These are phyloP conservation scores for Boletus insuetus DNA, from an alignment of 768 basidiomycete genomes.

Conservation along the genomic window DNA sequence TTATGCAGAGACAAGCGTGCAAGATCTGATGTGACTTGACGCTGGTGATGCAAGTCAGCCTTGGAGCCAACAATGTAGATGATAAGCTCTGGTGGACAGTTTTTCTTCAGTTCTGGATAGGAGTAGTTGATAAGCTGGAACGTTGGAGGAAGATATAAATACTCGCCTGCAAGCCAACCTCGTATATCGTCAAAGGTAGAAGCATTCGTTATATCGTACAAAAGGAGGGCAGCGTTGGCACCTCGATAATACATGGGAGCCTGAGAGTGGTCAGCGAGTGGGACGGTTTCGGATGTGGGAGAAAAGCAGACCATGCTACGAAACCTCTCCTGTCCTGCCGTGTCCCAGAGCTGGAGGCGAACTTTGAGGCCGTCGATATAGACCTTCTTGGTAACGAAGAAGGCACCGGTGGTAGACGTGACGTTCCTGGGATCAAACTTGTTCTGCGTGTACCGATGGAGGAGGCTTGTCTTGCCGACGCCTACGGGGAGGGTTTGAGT, in stretches of 20 bases:
- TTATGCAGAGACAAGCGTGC: slow-evolving; percentile 81
- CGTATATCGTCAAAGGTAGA: slow-evolving; percentile 87
- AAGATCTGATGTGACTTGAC: slow-evolving; percentile 77
- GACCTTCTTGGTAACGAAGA: slow-evolving; percentile 93
- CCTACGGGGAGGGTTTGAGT: slow-evolving; percentile 42
- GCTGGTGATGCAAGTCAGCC: slow-evolving; percentile 69
- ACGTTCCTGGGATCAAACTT: slow-evolving; percentile 86
- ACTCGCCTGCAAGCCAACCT: slow-evolving; percentile 85
- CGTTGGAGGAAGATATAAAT: not conserved
- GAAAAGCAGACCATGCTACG: slow-evolving; percentile 70
- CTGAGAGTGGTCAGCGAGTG: slow-evolving; percentile 37
- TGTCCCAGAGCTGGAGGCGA: slow-evolving; percentile 87
- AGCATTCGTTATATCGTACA: slow-evolving; percentile 94
- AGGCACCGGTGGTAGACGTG: slow-evolving; percentile 88
- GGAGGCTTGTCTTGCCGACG: slow-evolving; percentile 90
- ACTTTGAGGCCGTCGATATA: slow-evolving; percentile 83
- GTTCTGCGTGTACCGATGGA: slow-evolving; percentile 88
- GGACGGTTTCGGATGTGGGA: slow-evolving; percentile 12
- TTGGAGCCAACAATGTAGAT: slow-evolving; percentile 97
- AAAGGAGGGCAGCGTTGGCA: slow-evolving; percentile 88
- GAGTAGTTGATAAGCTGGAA: slow-evolving; percentile 3
- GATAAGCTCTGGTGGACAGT: slow-evolving; percentile 82
- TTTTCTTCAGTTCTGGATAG: slow-evolving; percentile 78
- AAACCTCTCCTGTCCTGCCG: slow-evolving; percentile 92
- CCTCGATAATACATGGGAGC: slow-evolving; percentile 98